Percentiles rank a stretch among this genome's conserved stretches.
These are phyloP conservation scores for Fusarium euwallaceae DNA, from an alignment of 2,329 filamentous ascomycete species.

Conservation along the genomic window DNA sequence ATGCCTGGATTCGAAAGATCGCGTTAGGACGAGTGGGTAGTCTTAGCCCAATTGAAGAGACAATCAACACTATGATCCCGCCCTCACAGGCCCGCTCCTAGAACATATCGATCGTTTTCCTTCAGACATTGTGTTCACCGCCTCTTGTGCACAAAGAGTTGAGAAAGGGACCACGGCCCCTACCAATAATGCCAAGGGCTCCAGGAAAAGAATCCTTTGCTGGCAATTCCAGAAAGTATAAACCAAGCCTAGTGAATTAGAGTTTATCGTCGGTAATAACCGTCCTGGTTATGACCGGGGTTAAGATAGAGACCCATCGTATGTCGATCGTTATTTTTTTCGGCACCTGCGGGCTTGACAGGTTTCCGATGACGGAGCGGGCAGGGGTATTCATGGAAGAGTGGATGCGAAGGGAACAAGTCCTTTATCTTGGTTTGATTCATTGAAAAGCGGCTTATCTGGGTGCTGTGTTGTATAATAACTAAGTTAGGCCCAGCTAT, in stretches of 20 bases:
- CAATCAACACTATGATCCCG: background rate
- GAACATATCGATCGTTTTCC: too few species aligned
- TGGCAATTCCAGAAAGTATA: background rate
- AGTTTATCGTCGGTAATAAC: background rate
- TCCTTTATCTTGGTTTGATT: background rate
- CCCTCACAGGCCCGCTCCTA: background rate
- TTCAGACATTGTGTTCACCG: background rate
- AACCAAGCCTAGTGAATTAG: background rate
- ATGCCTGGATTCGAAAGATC: background rate
- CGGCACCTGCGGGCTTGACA: background rate
- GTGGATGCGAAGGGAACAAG: background rate
- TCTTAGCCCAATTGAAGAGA: background rate
- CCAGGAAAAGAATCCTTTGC: background rate
- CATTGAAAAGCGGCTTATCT: background rate
- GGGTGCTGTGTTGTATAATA: background rate
- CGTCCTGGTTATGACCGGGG: background rate
- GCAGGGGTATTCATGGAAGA: background rate
- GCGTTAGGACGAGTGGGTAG: background rate
- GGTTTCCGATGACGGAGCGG: background rate
- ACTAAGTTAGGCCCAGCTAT: too few species aligned
- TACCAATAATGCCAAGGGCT: background rate
- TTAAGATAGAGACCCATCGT: background rate
- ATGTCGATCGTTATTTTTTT: background rate
- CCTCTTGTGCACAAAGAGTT: background rate
- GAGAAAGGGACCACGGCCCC: too few species aligned